Conservation (phyloP, 2,329 filamentous ascomycete species). For the Aspergillus phoenicis region DNA sequence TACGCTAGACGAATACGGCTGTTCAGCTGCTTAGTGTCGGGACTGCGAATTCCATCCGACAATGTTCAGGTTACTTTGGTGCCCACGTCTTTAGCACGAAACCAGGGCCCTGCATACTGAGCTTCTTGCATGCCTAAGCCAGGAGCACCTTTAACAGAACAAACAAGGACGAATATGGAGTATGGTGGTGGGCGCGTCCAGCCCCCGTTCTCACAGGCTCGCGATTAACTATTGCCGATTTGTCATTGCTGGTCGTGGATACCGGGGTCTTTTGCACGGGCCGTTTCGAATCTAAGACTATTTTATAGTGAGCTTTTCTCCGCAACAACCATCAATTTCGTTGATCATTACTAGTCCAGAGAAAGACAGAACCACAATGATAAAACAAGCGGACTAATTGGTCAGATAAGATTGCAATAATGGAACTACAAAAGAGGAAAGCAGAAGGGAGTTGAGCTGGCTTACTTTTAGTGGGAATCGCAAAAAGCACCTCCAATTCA, state of each 20-base stretch:
- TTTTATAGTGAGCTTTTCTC: slow-evolving; percentile 1
- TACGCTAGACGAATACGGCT: background rate
- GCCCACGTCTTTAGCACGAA: background rate
- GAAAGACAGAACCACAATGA: background rate
- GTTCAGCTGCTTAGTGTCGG: background rate
- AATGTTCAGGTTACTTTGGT: background rate
- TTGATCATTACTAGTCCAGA: background rate
- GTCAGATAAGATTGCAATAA: no score
- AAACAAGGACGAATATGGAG: background rate
- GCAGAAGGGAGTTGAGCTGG: background rate
- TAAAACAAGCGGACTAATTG: background rate
- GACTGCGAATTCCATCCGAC: background rate
- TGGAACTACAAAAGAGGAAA: background rate
- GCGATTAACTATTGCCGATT: background rate
- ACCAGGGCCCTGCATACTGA: background rate
- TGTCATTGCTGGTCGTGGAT: background rate
- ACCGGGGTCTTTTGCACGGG: background rate
- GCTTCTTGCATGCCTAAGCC: background rate
- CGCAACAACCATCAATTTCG: background rate
- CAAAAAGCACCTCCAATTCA: background rate
- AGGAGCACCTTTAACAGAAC: background rate
- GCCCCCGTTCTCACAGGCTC: background rate
- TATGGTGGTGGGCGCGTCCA: background rate
- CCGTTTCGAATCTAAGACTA: slow-evolving; percentile 5
- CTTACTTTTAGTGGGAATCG: background rate